These are phyloP conservation scores for Rugonectria rugulosa DNA, from an alignment of 2,329 filamentous ascomycete species.

Conservation along the genomic window DNA sequence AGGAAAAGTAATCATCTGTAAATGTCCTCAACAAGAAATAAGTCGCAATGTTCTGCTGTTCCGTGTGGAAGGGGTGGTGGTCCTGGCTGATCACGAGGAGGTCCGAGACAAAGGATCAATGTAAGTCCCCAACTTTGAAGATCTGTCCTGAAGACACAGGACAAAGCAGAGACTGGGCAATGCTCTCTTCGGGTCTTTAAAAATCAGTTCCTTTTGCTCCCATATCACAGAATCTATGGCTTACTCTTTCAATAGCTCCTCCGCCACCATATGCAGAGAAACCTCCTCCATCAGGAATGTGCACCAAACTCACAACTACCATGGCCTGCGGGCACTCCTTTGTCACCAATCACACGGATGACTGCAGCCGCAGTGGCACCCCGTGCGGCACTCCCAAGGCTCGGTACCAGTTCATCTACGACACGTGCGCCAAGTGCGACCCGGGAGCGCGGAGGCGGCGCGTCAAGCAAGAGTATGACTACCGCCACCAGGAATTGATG, in stretches of 20 bases:
- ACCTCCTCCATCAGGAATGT: slow-evolving; percentile 25
- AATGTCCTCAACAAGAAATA: neutral
- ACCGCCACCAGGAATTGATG: slow-evolving; percentile 38
- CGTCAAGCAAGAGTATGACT: slow-evolving; percentile 37
- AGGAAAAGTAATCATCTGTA: neutral
- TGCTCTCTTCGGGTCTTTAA: neutral
- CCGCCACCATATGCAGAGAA: neutral
- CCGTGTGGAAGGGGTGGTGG: slow-evolving; percentile 12
- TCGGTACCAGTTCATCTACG: slow-evolving; percentile 37
- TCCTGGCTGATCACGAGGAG: neutral
- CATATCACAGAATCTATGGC: too few species aligned
- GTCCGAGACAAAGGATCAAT: slow-evolving; percentile 11
- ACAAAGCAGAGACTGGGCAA: too few species aligned
- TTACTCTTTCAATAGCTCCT: too few species aligned
- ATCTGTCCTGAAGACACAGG: slow-evolving; percentile 3
- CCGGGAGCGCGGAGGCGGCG: slow-evolving; percentile 38
- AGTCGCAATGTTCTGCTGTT: neutral
- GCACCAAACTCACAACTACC: slow-evolving; percentile 33
- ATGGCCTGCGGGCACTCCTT: slow-evolving; percentile 40
- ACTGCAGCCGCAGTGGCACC: slow-evolving; percentile 13
- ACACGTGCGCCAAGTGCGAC: slow-evolving; percentile 50
- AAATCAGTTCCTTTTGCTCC: neutral
- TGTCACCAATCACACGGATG: slow-evolving; percentile 22
- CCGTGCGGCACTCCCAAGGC: slow-evolving; percentile 21
- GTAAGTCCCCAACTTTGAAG: slow-evolving; percentile 4